Percentiles rank a stretch among this genome's conserved stretches.
phyloP scores from a whole-genome alignment of 169 alveolate genomes.

The Plasmodium gonderi region DNA sequence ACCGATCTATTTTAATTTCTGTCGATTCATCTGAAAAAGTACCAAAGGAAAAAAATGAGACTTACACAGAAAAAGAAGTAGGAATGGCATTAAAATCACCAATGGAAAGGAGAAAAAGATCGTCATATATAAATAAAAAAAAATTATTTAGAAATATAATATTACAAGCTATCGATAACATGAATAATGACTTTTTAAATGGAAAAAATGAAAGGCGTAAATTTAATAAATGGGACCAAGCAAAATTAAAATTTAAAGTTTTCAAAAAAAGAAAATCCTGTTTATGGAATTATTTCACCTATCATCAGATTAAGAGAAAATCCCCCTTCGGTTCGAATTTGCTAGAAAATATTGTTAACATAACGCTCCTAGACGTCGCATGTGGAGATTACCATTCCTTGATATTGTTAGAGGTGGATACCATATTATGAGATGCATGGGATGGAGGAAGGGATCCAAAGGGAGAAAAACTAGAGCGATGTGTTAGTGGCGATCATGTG shows the following conservation, averaged over 20 bases:
- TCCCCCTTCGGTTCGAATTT: not conserved
- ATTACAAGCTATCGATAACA: conserved; percentile 42
- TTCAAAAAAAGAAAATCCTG: conserved; percentile 70
- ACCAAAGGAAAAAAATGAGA: not conserved
- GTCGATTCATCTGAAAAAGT: not conserved
- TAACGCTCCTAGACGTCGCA: conserved; percentile 54
- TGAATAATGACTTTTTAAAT: conserved; percentile 19
- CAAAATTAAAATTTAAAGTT: conserved; percentile 40
- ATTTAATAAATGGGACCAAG: conserved; percentile 7
- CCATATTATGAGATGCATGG: not conserved
- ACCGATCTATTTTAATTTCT: not conserved
- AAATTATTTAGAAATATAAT: conserved; percentile 18
- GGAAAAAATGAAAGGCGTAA: not conserved
- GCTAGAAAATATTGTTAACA: conserved; percentile 41
- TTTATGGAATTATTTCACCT: conserved; percentile 70
- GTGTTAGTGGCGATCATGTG: too few relatives aligned
- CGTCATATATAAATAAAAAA: conserved; percentile 30
- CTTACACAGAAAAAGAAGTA: not conserved
- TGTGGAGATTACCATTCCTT: conserved; percentile 70
- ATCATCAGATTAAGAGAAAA: conserved; percentile 23
- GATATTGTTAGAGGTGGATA: conserved; percentile 40
- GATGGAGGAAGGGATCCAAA: not conserved
- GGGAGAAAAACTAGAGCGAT: not conserved
- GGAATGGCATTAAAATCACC: not conserved
- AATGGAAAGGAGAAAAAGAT: not conserved